phyloP scores from a whole-genome alignment of 129 eudicot genomes.

The Saposhnikovia divaricata region DNA sequence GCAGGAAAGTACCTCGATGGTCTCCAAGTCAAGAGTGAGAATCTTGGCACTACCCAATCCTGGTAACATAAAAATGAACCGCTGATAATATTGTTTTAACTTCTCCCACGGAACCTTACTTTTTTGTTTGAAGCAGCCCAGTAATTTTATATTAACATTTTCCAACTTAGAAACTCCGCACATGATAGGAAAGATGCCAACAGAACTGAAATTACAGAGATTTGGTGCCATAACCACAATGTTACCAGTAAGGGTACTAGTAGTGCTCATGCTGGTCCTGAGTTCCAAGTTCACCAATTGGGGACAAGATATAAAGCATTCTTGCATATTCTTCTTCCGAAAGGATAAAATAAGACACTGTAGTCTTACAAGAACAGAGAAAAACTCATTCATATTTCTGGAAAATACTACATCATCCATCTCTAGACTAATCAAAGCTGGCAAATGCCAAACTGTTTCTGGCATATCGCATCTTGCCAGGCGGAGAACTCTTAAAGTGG shows the following conservation, averaged over 20 bases:
- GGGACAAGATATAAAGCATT: conserved; percentile 1
- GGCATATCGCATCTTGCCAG: background rate
- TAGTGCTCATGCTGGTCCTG: background rate
- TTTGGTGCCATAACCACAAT: conserved; percentile 2
- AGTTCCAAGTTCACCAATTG: background rate
- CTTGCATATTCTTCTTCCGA: background rate
- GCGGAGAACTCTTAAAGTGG: background rate
- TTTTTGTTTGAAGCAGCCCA: background rate
- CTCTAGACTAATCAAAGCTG: background rate
- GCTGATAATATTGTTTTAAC: background rate
- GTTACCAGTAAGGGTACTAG: conserved; percentile 1
- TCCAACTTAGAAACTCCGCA: background rate
- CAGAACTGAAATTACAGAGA: background rate
- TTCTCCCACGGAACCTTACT: background rate
- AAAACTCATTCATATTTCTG: background rate
- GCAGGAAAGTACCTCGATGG: background rate
- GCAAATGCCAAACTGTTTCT: background rate
- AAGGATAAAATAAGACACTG: background rate
- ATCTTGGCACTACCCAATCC: conserved; percentile 5
- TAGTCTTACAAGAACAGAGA: background rate
- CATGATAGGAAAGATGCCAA: background rate
- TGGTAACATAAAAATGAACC: conserved; percentile 4
- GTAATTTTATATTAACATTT: background rate
- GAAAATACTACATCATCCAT: background rate
- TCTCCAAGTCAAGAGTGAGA: background rate